Conservation (phyloP, 139 green algal genomes). For the Pleodorina starrii region DNA sequence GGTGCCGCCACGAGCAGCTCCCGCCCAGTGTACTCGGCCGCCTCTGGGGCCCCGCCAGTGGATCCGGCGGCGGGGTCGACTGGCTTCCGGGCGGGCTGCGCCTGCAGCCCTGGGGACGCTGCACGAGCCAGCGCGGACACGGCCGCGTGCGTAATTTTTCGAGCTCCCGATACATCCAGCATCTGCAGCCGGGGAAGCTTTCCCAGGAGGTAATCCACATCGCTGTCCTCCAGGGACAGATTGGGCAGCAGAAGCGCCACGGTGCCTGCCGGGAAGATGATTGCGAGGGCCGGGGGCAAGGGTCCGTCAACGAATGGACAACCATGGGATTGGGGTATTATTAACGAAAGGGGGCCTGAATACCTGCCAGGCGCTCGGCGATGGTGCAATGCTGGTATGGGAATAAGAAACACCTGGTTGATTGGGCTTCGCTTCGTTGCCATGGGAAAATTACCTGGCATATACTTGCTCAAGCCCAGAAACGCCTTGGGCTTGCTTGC, state of each 20-base stretch:
- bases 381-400: no score
- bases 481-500: not conserved
- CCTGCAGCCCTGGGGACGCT: not conserved
- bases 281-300: not conserved
- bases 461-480: conserved; percentile 44
- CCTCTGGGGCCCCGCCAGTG: not conserved
- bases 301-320: not conserved
- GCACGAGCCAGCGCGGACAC: not conserved
- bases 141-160: conserved; percentile 65
- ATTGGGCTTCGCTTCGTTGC: no score
- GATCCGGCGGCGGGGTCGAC: not conserved
- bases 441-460: conserved; percentile 58
- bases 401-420: no score
- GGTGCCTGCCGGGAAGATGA: conserved; percentile 50
- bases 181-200: conserved; percentile 53
- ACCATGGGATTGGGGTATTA: no score
- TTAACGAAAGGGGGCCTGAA: no score
- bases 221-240: conserved; percentile 63
- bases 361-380: no score
- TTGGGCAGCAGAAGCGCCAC: conserved; percentile 61
- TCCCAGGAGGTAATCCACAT: conserved; percentile 40
- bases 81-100: no score
- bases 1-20: not conserved
- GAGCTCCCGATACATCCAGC: conserved; percentile 68
- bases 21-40: not conserved